Percentiles rank a stretch among this genome's conserved stretches.
Conservation (phyloP, 192 early-diverging fungal genomes). For the Coemansia sp. region DNA sequence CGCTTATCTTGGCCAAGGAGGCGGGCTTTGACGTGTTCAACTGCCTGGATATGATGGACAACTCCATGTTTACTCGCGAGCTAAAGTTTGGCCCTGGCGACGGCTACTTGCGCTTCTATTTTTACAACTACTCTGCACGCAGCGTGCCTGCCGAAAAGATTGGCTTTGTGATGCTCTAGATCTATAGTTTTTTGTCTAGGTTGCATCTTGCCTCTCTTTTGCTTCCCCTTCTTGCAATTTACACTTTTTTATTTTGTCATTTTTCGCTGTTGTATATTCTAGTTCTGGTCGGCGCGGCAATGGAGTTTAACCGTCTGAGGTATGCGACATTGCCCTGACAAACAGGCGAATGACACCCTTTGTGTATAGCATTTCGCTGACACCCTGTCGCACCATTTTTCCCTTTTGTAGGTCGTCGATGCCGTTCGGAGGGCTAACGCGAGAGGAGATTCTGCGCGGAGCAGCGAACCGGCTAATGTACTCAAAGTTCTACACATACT, state of each 20-base stretch:
- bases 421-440: constrained; percentile 45
- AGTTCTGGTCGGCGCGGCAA: background rate
- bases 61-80: constrained; percentile 71
- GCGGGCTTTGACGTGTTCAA: constrained; percentile 93
- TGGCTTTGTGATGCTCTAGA: constrained; percentile 88
- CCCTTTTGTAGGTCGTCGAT: constrained; percentile 20
- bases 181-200: background rate
- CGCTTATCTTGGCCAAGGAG: constrained; percentile 68
- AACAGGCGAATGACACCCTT: background rate
- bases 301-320: constrained; percentile 44
- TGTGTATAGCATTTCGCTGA: background rate
- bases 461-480: constrained; percentile 62
- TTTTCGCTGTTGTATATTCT: background rate
- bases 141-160: constrained; percentile 66
- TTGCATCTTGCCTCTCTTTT: background rate
- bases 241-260: constrained; percentile 2
- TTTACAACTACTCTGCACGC: constrained; percentile 92
- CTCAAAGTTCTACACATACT: constrained; percentile 58
- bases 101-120: constrained; percentile 91
- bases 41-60: constrained; percentile 91
- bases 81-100: constrained; percentile 93
- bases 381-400: background rate
- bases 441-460: constrained; percentile 55
- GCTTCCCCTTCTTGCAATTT: background rate
- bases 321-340: background rate